Evolutionary conservation across 441 rosid species (phyloP).

Genomic region (Adansonia rubrostipa): DNA sequence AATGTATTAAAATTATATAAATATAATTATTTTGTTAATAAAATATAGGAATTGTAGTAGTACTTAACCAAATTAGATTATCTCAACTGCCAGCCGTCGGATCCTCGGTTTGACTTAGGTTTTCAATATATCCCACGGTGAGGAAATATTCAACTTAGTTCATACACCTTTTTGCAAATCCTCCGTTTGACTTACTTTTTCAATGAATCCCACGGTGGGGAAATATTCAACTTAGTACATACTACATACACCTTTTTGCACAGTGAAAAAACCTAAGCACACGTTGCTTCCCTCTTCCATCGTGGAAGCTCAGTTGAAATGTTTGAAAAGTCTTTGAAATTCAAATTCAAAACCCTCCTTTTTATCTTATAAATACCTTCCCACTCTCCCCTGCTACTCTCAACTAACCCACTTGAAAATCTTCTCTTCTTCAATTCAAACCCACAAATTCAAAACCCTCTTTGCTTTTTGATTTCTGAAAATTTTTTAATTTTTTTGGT

Average conservation of each 20-base stretch:
- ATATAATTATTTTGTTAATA: no score
- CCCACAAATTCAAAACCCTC: neutral
- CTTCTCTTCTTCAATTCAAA: slow-evolving; percentile 19
- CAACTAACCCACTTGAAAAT: neutral
- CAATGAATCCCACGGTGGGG: neutral
- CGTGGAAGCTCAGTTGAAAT: slow-evolving; percentile 29
- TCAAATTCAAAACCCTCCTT: neutral
- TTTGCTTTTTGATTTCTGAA: neutral
- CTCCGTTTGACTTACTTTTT: no score
- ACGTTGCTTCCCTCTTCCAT: slow-evolving; percentile 31
- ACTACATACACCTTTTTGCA: no score
- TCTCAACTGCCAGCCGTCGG: slow-evolving; percentile 16
- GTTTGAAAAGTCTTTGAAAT: slow-evolving; percentile 17
- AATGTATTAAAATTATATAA: no score
- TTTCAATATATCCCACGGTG: no score
- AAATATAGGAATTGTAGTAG: no score
- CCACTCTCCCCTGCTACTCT: slow-evolving; percentile 6
- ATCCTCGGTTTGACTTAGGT: neutral
- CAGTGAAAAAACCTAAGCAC: neutral
- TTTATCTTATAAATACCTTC: neutral
- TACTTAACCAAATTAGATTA: neutral
- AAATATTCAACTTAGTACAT: neutral
- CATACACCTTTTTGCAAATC: no score
- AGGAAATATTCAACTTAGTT: no score
- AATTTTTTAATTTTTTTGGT: neutral